A percentile compares a stretch with the other conserved stretches of the same genome.
Evolutionary conservation across 1,139 yeast genomes (phyloP).

Genomic region (Pichia terricola): DNA sequence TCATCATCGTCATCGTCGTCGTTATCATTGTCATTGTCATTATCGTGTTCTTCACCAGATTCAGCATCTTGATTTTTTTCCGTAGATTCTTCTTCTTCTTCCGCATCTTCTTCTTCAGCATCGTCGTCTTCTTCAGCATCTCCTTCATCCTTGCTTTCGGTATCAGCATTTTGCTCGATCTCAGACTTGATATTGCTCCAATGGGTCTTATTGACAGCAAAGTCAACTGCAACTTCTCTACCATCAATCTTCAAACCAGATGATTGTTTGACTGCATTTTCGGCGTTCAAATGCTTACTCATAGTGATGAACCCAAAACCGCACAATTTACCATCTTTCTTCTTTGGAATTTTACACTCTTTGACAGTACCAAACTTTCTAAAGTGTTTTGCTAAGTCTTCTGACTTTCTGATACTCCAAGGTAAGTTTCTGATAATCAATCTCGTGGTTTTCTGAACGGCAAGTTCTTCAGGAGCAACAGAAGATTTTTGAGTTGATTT

Average conservation of each 20-base stretch:
- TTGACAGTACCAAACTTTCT: constrained; percentile 75
- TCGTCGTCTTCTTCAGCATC: constrained; percentile 30
- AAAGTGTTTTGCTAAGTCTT: constrained; percentile 59
- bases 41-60: constrained; percentile 20
- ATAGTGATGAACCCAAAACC: constrained; percentile 95
- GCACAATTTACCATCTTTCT: constrained; percentile 79
- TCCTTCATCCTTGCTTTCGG: constrained; percentile 30
- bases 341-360: constrained; percentile 85
- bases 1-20: constrained; percentile 23
- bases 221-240: constrained; percentile 89
- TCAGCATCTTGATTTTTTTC: constrained; percentile 16
- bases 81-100: constrained; percentile 23
- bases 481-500: constrained; percentile 1
- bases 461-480: constrained; percentile 16
- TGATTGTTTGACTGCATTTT: constrained; percentile 66
- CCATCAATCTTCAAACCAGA: constrained; percentile 76
- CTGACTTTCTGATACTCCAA: constrained; percentile 85
- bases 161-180: constrained; percentile 32
- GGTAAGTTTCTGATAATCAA: constrained; percentile 87
- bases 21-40: constrained; percentile 23
- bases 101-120: constrained; percentile 25
- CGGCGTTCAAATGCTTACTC: constrained; percentile 74
- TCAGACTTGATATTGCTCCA: constrained; percentile 52
- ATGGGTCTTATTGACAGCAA: constrained; percentile 78
- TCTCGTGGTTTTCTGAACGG: constrained; percentile 41